Evolutionary conservation across 2,329 filamentous ascomycete species (phyloP).

Genomic region (Rutstroemia sp.): DNA sequence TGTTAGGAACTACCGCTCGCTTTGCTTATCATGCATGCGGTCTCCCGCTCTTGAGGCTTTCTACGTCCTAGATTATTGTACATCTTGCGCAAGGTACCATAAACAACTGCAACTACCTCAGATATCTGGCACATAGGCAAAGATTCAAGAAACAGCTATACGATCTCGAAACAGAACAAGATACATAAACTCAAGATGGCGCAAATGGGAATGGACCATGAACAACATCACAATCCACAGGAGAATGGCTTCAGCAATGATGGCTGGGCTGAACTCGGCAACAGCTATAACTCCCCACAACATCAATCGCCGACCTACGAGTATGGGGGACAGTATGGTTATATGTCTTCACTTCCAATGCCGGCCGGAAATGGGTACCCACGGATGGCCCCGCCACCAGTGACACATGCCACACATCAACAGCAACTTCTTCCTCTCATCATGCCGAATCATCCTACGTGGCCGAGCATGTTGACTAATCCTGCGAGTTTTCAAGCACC

Average conservation of each 20-base stretch:
- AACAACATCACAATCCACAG: conserved; percentile 24
- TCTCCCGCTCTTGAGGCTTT: conserved; percentile 29
- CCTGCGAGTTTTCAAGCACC: conserved; percentile 53
- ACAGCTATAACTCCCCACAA: conserved; percentile 40
- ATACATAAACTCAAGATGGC: conserved; percentile 33
- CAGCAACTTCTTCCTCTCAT: conserved; percentile 62
- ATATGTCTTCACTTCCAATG: conserved; percentile 48
- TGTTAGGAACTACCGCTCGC: conserved; percentile 26
- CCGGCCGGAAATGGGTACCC: conserved; percentile 47
- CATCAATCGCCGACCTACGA: conserved; percentile 64
- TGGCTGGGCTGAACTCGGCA: conserved; percentile 48
- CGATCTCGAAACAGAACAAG: conserved; percentile 8
- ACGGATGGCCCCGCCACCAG: conserved; percentile 46
- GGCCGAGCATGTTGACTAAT: conserved; percentile 78
- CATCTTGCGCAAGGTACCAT: conserved; percentile 29
- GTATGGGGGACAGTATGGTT: conserved; percentile 58
- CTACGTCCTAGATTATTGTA: conserved; percentile 5
- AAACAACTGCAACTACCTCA: conserved; percentile 19
- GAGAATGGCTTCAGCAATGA: conserved; percentile 37
- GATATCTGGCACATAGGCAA: conserved; percentile 13
- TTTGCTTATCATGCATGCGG: conserved; percentile 32
- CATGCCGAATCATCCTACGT: conserved; percentile 58
- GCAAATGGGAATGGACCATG: conserved; percentile 30
- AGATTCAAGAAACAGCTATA: conserved; percentile 1
- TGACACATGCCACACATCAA: conserved; percentile 41